A percentile compares a stretch with the other conserved stretches of the same genome.
phyloP scores from a whole-genome alignment of 2,329 filamentous ascomycete genomes.

The Trichoderma sp. region DNA sequence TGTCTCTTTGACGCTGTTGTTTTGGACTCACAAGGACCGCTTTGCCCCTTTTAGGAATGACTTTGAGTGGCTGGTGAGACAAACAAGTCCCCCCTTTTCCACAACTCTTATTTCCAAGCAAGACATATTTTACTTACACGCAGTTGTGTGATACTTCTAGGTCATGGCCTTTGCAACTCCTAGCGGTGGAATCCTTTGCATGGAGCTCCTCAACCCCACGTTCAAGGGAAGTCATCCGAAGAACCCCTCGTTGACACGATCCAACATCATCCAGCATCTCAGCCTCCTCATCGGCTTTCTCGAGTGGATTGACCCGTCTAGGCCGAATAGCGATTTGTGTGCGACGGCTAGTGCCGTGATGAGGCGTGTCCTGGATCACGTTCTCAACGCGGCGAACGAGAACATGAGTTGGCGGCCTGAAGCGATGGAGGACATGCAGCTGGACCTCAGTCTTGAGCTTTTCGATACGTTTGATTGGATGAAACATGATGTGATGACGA shows the following conservation, averaged over 20 bases:
- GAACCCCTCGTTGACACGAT: constrained; percentile 40
- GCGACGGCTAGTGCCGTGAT: constrained; percentile 47
- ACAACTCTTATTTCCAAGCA: too few species aligned
- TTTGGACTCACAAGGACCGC: constrained; percentile 50
- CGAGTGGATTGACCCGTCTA: constrained; percentile 48
- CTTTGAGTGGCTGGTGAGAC: constrained; percentile 49
- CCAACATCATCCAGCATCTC: constrained; percentile 50
- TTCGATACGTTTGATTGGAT: constrained; percentile 43
- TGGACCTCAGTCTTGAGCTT: constrained; percentile 41
- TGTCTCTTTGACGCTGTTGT: constrained; percentile 43
- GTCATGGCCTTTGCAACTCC: constrained; percentile 51
- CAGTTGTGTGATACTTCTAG: constrained; percentile 26
- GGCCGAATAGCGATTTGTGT: constrained; percentile 49
- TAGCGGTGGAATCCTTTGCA: constrained; percentile 48
- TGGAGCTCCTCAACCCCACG: constrained; percentile 47
- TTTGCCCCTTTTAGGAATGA: constrained; percentile 41
- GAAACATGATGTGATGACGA: constrained; percentile 22
- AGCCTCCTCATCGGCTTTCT: constrained; percentile 51
- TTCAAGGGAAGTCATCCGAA: constrained; percentile 33
- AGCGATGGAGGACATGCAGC: constrained; percentile 20
- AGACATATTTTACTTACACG: not conserved
- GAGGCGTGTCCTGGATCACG: constrained; percentile 48
- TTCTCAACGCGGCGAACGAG: constrained; percentile 40
- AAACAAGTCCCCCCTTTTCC: not conserved
- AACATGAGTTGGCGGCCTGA: constrained; percentile 20